phyloP scores from a whole-genome alignment of 352 stramenopile genomes.

The Ochromonadaceae sp. region DNA sequence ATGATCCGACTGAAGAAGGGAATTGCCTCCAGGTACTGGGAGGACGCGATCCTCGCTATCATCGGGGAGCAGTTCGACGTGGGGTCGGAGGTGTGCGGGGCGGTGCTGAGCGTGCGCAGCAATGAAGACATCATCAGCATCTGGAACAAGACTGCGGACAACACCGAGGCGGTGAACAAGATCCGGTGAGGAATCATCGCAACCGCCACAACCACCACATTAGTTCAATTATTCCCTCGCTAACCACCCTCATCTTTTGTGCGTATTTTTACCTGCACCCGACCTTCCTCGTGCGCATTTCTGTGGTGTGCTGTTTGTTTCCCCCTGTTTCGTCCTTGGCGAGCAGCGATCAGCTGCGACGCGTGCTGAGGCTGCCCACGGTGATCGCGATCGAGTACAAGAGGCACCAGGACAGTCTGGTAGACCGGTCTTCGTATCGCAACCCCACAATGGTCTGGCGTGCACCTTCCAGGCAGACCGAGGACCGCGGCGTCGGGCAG shows the following conservation, averaged over 20 bases:
- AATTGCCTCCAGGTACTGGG: slow-evolving; percentile 59
- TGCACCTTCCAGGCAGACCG: not conserved
- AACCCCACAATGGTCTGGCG: slow-evolving; percentile 13
- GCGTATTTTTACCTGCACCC: no score
- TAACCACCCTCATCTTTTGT: no score
- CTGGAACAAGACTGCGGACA: slow-evolving; percentile 80
- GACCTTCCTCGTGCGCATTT: no score
- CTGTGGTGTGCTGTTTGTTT: not conserved
- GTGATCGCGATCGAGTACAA: slow-evolving; percentile 79
- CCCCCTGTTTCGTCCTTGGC: not conserved
- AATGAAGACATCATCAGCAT: slow-evolving; percentile 83
- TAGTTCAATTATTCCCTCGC: no score
- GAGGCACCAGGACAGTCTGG: slow-evolving; percentile 61
- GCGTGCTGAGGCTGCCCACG: slow-evolving; percentile 65
- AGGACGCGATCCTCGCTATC: slow-evolving; percentile 71
- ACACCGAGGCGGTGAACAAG: slow-evolving; percentile 51
- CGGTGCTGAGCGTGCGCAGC: slow-evolving; percentile 41
- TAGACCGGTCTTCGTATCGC: slow-evolving; percentile 5
- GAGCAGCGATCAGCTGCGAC: slow-evolving; percentile 55
- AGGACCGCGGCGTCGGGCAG: no score
- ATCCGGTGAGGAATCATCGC: slow-evolving; percentile 27
- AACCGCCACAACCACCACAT: no score
- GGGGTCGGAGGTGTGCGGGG: slow-evolving; percentile 73
- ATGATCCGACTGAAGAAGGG: slow-evolving; percentile 78
- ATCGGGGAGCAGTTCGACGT: slow-evolving; percentile 83